Conservation (phyloP, 305 asterid genomes). For the Coffea humblotiana region DNA sequence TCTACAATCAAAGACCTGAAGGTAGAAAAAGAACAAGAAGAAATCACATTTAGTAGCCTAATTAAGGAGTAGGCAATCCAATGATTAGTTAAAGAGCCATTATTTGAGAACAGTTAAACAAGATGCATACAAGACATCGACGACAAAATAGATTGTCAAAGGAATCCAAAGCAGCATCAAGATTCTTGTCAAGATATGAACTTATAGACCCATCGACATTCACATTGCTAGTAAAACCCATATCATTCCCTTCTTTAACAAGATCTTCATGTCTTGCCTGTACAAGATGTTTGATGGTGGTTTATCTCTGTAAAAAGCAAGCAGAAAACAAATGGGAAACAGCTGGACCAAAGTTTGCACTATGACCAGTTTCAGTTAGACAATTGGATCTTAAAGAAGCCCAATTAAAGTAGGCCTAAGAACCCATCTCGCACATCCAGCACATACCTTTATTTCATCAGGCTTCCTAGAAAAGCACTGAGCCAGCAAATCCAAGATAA, state of each 20-base stretch:
- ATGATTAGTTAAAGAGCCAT: conserved; percentile 14
- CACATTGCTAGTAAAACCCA: conserved; percentile 26
- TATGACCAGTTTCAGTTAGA: conserved; percentile 49
- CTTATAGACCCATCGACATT: conserved; percentile 52
- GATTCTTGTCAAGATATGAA: conserved; percentile 79
- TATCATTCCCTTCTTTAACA: conserved; percentile 41
- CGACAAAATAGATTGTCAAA: conserved; percentile 94
- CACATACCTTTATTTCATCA: conserved; percentile 72
- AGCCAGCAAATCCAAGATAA: conserved; percentile 63
- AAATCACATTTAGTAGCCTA: conserved; percentile 37
- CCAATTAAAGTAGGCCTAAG: conserved; percentile 19
- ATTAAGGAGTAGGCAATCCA: conserved; percentile 22
- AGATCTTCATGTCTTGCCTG: conserved; percentile 96
- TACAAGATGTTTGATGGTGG: conserved; percentile 66
- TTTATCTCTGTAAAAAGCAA: conserved; percentile 68
- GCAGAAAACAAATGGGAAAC: conserved; percentile 59
- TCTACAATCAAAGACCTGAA: conserved; percentile 93
- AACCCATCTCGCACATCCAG: neutral
- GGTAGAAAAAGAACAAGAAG: conserved; percentile 25
- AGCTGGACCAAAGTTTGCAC: conserved; percentile 71
- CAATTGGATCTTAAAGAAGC: conserved; percentile 20
- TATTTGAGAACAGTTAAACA: neutral
- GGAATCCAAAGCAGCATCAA: conserved; percentile 90
- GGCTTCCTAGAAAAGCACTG: conserved; percentile 72
- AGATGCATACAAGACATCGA: conserved; percentile 78